Conservation (phyloP, 1,284 basidiomycete species). For the Pyrrhoderma lamaoense region DNA sequence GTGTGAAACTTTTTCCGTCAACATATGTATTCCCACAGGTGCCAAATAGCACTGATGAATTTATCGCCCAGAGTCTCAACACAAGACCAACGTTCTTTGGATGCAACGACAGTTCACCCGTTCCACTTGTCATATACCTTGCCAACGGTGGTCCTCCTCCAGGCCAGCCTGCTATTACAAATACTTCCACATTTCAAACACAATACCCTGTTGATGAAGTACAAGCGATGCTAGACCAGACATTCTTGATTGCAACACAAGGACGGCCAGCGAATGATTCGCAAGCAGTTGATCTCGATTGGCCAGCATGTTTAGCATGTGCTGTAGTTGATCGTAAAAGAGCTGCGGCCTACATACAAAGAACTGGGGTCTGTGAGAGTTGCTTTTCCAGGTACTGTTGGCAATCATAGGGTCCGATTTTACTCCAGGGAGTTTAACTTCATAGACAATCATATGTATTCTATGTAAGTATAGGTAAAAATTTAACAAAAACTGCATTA, state of each 20-base stretch:
- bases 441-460: neutral
- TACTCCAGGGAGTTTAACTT: neutral
- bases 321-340: slow-evolving; percentile 13
- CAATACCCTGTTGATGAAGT: slow-evolving; percentile 28
- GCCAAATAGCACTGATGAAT: slow-evolving; percentile 27
- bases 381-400: slow-evolving; percentile 15
- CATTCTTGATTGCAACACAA: slow-evolving; percentile 34
- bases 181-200: slow-evolving; percentile 32
- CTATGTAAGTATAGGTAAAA: too few relatives aligned
- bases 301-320: slow-evolving; percentile 27
- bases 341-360: neutral
- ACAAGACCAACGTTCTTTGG: slow-evolving; percentile 40
- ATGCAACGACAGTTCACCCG: slow-evolving; percentile 25
- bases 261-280: slow-evolving; percentile 25
- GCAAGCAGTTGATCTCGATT: slow-evolving; percentile 29
- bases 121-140: slow-evolving; percentile 34
- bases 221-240: slow-evolving; percentile 36
- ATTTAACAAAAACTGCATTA: too few relatives aligned
- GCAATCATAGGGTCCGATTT: neutral
- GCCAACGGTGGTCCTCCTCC: slow-evolving; percentile 38
- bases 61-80: slow-evolving; percentile 30
- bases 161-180: slow-evolving; percentile 34
- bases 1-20: slow-evolving; percentile 30
- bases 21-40: slow-evolving; percentile 37
- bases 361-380: slow-evolving; percentile 8